Percentiles rank a stretch among this genome's conserved stretches.
Conservation (phyloP, 805 yeast species). For the Suhomyces sp. region DNA sequence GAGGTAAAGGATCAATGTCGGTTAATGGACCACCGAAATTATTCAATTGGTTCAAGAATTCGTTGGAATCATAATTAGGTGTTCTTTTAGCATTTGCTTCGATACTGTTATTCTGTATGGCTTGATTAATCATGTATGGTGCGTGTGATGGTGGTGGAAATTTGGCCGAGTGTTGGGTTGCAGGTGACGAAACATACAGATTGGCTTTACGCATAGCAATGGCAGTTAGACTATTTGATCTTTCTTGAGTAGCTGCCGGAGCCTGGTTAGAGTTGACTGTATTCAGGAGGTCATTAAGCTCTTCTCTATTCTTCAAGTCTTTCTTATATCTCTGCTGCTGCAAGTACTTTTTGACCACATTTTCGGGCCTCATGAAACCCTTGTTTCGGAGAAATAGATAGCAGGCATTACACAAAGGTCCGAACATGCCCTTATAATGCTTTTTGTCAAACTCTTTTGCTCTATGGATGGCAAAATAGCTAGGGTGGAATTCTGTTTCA, state of each 20-base stretch:
- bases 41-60: conserved; percentile 39
- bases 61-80: conserved; percentile 37
- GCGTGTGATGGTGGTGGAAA: conserved; percentile 42
- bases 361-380: conserved; percentile 69
- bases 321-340: conserved; percentile 44
- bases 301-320: conserved; percentile 31
- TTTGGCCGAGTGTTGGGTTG: conserved; percentile 20
- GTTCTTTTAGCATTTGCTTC: conserved; percentile 12
- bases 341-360: conserved; percentile 43
- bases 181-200: conserved; percentile 30
- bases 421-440: conserved; percentile 46
- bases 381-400: conserved; percentile 46
- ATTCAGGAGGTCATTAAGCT: conserved; percentile 7
- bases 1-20: conserved; percentile 44
- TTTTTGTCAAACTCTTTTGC: conserved; percentile 39
- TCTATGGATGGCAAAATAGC: conserved; percentile 35
- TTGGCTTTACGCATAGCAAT: conserved; percentile 14
- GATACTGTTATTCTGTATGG: conserved; percentile 23
- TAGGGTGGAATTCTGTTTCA: conserved; percentile 39
- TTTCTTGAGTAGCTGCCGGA: conserved; percentile 5
- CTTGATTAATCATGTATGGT: conserved; percentile 37
- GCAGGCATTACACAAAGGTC: conserved; percentile 47
- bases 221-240: conserved; percentile 13
- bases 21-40: conserved; percentile 45
- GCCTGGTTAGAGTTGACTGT: conserved; percentile 7